Base-by-base conservation (phyloP, 345 rosid species). In the Eucalyptus grandis region DNA sequence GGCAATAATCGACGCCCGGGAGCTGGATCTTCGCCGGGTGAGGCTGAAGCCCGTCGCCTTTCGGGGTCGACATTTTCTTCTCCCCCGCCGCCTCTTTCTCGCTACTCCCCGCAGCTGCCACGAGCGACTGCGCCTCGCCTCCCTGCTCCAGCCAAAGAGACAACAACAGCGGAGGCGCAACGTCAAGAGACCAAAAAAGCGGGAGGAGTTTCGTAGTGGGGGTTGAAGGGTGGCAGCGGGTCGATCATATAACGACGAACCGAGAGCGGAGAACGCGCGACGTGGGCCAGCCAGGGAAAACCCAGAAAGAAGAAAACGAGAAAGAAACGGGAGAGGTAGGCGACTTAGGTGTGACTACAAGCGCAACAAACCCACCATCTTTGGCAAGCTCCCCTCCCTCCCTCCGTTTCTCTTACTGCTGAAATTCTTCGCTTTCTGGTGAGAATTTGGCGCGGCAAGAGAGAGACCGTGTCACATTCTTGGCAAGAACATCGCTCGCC, bases 1-100 rank as follows among this genome's bases (percentile, higher is more conserved):
- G 92, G 91, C 99, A 97, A 90, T 87, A 92, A 51, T 96, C 98
- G 49, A 98, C 93, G 86, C 97, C 98, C 6, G 99, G 99, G 51
- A 96, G 99, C 94, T 98, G 99, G 83, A 95, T 97, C 90, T 94
- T 97, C 72, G 95, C 90, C 4, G 99, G 99, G 92, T 93, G 94
- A 2, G 99, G 98, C 53, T 91, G 93, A 88, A 95, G 94, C 89
- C 95, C 99, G 80, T 95, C 98, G 6, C 6, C 90, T 90, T 95
- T 95, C 13, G 90, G 89, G 5, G 89, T 92, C 62, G 89, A 56
- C 90, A 87, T 80, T 62, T 91, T 49, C 53, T 89, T 19, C 24
- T 44, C 92, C 24, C 87, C 88, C 8, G 82, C 26, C 22, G 83
- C 92, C n/a, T 89, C 90, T 86, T 51, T 89, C 86, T 54, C 81